Evolutionary conservation across 108 stramenopile species (phyloP), one percentile per base, ranked within the genome.

Genomic region (Parmales sp.): DNA sequence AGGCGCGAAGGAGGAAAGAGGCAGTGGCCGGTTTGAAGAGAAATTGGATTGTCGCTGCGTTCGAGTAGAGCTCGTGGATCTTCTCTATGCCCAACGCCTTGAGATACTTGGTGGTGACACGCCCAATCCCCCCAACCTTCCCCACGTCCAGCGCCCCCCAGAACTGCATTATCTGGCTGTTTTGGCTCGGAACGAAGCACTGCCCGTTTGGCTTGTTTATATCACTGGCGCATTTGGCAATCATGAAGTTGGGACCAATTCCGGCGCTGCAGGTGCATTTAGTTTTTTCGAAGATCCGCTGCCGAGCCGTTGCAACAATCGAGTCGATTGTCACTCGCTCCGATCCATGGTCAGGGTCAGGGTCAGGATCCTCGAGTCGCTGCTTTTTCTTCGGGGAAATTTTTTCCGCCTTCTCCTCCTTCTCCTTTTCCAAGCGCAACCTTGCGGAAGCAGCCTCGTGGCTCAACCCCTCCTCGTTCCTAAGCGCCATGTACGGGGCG

Each of bases 171-270:
- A 96, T 80, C 16, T 68, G 45, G 0, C 69, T 69, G 25, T 80
- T 80, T 44, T 81, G 70, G 4, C 84, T 67, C 6, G 76, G 86
- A n/a, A 99, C 82, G 31, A 90, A 68, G 64, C 46, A 48, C 70
- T 99, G 98, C 0, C 98, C 96, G 71, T 99, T 83, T 2, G 98
- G 98, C 76, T 99, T 99, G 80, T 94, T 90, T 39, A 68, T 23
- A 74, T 99, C 95, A 46, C 76, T 87, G 19, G 86, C 88, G 64
- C 95, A 93, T 76, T 99, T 99, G 20, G 96, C 94, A 22, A 99
- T 72, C 34, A 89, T 72, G 60, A 81, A 79, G 51, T 91, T 97
- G 18, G 88, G 83, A 18, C 89, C 91, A 26, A 96, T 69, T 18
- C 98, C 98, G 6, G 95, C 96, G 37, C 87, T 89, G 73, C 91